Base-by-base conservation (phyloP, 2,329 filamentous ascomycete genomes). In the Domatiomyces globalis region DNA sequence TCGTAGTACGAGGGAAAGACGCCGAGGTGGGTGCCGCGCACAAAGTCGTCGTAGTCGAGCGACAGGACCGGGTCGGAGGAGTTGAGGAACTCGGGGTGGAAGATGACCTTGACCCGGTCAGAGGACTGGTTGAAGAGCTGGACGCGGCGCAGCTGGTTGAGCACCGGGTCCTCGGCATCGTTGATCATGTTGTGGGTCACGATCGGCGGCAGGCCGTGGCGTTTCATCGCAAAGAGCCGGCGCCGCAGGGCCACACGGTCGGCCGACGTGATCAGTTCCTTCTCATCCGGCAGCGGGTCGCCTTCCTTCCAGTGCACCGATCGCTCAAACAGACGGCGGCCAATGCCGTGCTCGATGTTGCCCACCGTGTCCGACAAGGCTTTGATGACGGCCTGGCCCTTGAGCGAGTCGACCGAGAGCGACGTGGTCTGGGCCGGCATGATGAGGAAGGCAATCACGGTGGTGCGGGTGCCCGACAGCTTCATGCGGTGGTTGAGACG, bases 181-280 rank as follows among this genome's bases (percentile, higher is more conserved):
- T 95, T 95, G 61, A 87, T 72, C 90, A 98, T 95, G 76, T 98
- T 96, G 75, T 98, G 92, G 4, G 92, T 98, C 54, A 96, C 90
- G 64, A 98, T 94, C 0, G 92, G 92, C 3, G 92, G 92, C 27
- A 96, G 78, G 42, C 79, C 81, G 67, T 88, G 78, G 49, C 92
- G 80, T 76, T 96, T 96, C 88, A 96, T 95, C 56, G 89, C 92
- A 64, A 95, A 98, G 47, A 98, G 75, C 50, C 92, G 81, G 57
- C 92, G 83, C 45, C 92, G 85, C 49, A 98, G 79, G 63, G 96
- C 79, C 54, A 96, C 88, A 57, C 90, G 88, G 68, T 98, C 92
- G 65, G 94, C 85, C 54, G 83, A 81, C 33, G 86, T 90, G 61
- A 98, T 87, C 42, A 98, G 77, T 63, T 96, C 92, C 75, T 95